Conservation (phyloP, 2,329 filamentous ascomycete species). For the Claviceps sp. region DNA sequence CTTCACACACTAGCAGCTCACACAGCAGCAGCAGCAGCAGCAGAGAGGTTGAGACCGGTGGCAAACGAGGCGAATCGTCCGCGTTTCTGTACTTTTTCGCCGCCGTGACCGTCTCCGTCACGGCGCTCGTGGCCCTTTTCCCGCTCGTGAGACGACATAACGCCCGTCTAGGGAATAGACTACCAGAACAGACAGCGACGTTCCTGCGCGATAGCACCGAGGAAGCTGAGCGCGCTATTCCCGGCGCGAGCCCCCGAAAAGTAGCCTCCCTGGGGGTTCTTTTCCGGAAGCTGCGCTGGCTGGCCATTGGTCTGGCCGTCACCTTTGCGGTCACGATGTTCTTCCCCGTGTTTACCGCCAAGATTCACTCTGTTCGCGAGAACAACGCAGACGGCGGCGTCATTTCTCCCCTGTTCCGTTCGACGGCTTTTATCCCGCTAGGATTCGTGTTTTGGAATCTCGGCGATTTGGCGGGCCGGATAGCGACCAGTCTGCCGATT, state of each 20-base stretch:
- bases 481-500: conserved; percentile 46
- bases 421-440: conserved; percentile 73
- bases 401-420: conserved; percentile 48
- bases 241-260: conserved; percentile 22
- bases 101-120: conserved; percentile 60
- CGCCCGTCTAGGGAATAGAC: conserved; percentile 31
- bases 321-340: conserved; percentile 84
- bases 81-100: conserved; percentile 89
- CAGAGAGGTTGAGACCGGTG: neutral
- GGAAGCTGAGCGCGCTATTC: conserved; percentile 33
- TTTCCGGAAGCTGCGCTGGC: conserved; percentile 65
- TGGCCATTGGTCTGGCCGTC: conserved; percentile 62
- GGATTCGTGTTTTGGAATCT: conserved; percentile 89
- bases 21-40: neutral
- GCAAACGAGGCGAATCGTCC: conserved; percentile 30
- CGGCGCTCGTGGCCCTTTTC: conserved; percentile 59
- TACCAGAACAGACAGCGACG: conserved; percentile 33
- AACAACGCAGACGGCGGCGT: conserved; percentile 21
- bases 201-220: conserved; percentile 35
- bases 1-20: too few relatives aligned
- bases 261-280: conserved; percentile 46
- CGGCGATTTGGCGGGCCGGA: conserved; percentile 68
- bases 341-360: conserved; percentile 80
- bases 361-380: conserved; percentile 36
- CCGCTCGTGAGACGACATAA: conserved; percentile 53